Evolutionary conservation across 331 rosid species (phyloP).

Genomic region (Rosa hybrid): DNA sequence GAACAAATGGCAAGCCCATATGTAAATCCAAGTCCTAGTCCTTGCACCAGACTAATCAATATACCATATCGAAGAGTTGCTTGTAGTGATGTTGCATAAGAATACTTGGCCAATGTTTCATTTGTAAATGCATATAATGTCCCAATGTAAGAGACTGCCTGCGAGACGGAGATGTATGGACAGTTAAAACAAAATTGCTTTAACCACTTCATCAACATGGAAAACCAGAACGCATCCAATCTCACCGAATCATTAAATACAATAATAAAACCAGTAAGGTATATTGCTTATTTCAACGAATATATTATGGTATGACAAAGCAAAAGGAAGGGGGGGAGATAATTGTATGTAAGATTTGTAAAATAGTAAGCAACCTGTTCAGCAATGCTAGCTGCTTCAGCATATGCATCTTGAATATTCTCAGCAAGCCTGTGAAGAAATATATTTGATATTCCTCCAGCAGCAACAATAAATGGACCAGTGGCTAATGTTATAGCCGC

Average conservation of each 20-base stretch:
- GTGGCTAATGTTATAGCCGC: constrained; percentile 93
- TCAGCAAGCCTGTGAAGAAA: constrained; percentile 99
- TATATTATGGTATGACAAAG: not conserved
- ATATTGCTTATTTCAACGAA: not conserved
- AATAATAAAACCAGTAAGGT: not conserved
- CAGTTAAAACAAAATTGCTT: constrained; percentile 31
- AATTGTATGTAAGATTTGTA: not conserved
- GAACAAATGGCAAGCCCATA: constrained; percentile 99
- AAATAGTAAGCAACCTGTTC: constrained; percentile 73
- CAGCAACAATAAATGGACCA: constrained; percentile 99
- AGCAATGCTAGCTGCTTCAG: constrained; percentile 99
- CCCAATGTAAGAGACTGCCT: constrained; percentile 94
- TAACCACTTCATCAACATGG: constrained; percentile 23
- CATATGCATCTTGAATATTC: constrained; percentile 99
- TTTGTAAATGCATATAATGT: constrained; percentile 94
- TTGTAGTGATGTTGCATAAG: constrained; percentile 98
- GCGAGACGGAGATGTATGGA: constrained; percentile 38
- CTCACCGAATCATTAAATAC: not conserved
- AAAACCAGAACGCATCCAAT: not conserved
- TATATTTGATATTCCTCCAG: constrained; percentile 99
- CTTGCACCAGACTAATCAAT: constrained; percentile 98
- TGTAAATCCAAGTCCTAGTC: constrained; percentile 99
- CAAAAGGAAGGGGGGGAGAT: not conserved
- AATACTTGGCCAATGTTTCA: constrained; percentile 96
- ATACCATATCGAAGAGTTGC: constrained; percentile 98